Conservation (phyloP, 202 grass and related monocot species). For the Panicum virgatum region DNA sequence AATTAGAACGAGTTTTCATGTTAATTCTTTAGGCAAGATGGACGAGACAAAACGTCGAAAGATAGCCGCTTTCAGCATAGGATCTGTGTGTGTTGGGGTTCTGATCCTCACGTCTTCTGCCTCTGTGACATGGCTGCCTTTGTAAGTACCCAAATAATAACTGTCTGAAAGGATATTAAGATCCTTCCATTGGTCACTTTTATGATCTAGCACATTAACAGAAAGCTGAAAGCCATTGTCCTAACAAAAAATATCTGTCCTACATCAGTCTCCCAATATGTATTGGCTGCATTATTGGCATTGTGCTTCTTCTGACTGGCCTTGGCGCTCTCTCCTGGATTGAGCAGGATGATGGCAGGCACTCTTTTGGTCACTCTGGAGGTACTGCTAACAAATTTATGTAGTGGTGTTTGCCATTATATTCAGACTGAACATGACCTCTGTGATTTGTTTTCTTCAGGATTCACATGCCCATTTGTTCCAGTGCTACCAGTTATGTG, state of each 20-base stretch:
- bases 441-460: conserved; percentile 42
- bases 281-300: conserved; percentile 55
- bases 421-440: neutral
- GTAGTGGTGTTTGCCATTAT: neutral
- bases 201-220: neutral
- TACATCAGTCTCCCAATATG: conserved; percentile 55
- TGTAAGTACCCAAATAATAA: conserved; percentile 54
- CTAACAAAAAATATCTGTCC: conserved; percentile 18
- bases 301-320: conserved; percentile 64
- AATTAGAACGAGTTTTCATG: neutral
- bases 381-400: conserved; percentile 47
- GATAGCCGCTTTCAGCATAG: conserved; percentile 73
- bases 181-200: conserved; percentile 8
- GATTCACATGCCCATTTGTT: conserved; percentile 93
- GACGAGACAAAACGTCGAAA: conserved; percentile 69
- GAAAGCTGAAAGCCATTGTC: neutral
- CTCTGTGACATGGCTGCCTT: conserved; percentile 76
- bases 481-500: conserved; percentile 82
- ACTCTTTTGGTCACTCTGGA: conserved; percentile 88
- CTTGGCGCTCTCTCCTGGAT: conserved; percentile 69
- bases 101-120: conserved; percentile 73
- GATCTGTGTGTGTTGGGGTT: conserved; percentile 74
- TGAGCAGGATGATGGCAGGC: conserved; percentile 87
- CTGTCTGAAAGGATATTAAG: neutral
- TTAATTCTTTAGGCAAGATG: conserved; percentile 52